phyloP scores from a whole-genome alignment of 306 rosid genomes.

The Quercus cerris region DNA sequence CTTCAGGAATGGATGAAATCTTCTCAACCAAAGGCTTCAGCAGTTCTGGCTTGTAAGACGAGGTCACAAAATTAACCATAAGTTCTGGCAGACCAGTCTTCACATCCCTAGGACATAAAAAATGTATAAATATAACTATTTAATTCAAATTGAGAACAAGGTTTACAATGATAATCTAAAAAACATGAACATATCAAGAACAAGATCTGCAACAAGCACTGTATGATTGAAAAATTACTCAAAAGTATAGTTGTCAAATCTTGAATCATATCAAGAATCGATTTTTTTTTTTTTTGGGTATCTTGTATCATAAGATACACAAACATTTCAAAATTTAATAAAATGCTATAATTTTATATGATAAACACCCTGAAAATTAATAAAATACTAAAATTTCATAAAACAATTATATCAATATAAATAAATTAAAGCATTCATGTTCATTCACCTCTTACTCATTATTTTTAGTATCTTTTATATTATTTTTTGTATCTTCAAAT shows the following conservation, averaged over 20 bases:
- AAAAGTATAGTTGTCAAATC: not conserved
- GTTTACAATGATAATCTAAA: not conserved
- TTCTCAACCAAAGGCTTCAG: slow-evolving; percentile 68
- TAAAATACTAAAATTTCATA: too few relatives aligned
- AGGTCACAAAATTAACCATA: slow-evolving; percentile 96
- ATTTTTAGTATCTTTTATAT: too few relatives aligned
- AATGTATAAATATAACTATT: not conserved
- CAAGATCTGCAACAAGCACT: not conserved
- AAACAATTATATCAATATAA: too few relatives aligned
- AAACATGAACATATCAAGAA: not conserved
- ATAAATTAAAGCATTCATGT: too few relatives aligned
- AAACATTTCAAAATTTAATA: too few relatives aligned
- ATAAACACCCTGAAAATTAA: too few relatives aligned
- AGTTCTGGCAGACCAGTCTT: slow-evolving; percentile 68
- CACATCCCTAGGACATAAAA: slow-evolving; percentile 53
- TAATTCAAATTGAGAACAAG: not conserved
- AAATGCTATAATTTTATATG: too few relatives aligned
- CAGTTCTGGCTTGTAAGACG: slow-evolving; percentile 74
- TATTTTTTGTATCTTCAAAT: too few relatives aligned
- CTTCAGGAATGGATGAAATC: slow-evolving; percentile 75
- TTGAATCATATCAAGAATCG: too few relatives aligned
- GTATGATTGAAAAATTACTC: not conserved
- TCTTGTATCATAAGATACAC: too few relatives aligned
- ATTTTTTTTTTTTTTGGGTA: too few relatives aligned
- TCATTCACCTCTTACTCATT: too few relatives aligned